phyloP scores from a whole-genome alignment of 179 eudicot species.

The Spergularia azorica region DNA sequence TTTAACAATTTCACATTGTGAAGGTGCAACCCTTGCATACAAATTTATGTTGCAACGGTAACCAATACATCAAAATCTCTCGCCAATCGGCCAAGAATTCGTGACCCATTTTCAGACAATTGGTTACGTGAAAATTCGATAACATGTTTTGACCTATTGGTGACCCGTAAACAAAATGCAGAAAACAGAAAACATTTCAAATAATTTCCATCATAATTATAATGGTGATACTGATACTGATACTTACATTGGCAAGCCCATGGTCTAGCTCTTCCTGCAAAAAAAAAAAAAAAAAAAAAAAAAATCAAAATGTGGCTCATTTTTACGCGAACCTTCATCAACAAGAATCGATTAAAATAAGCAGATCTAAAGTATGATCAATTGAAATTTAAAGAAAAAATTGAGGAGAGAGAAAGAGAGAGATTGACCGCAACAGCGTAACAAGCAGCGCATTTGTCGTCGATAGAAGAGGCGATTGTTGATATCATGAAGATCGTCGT shows the following conservation, averaged over 20 bases:
- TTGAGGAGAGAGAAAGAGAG: constrained; percentile 22
- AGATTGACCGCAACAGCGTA: constrained; percentile 67
- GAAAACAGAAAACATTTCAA: neutral
- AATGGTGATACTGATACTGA: neutral
- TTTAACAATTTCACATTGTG: too few species aligned
- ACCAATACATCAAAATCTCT: too few species aligned
- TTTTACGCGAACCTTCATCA: neutral
- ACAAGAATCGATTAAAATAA: neutral
- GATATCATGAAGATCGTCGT: constrained; percentile 32
- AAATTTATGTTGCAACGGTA: too few species aligned
- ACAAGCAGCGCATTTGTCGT: constrained; percentile 92
- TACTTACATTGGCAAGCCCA: constrained; percentile 73
- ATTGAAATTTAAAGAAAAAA: constrained; percentile 7
- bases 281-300: neutral
- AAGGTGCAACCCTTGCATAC: too few species aligned
- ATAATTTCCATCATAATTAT: neutral
- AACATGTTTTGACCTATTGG: too few species aligned
- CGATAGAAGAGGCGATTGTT: constrained; percentile 49
- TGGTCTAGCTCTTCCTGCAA: constrained; percentile 81
- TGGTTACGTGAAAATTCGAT: too few species aligned
- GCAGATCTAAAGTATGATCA: constrained; percentile 15
- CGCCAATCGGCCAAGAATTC: too few species aligned
- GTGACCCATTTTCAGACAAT: too few species aligned
- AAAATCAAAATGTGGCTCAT: neutral
- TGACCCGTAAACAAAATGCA: neutral